A percentile compares a stretch with the other conserved stretches of the same genome.
These are phyloP conservation scores for Tuber magnatum DNA, from an alignment of 495 filamentous ascomycete genomes.

Conservation along the genomic window DNA sequence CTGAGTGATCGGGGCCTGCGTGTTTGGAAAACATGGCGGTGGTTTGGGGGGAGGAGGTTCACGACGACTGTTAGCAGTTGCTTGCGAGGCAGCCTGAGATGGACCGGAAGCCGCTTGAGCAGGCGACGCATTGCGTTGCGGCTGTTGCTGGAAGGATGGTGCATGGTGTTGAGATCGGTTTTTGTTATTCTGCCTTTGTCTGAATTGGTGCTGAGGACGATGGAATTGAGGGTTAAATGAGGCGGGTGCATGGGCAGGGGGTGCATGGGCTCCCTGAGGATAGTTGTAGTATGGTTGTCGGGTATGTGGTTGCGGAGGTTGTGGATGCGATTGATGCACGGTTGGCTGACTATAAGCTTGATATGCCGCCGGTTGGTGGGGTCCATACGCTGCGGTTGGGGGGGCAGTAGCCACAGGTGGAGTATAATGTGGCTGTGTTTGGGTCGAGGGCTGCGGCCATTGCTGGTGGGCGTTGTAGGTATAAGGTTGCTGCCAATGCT, in stretches of 20 bases:
- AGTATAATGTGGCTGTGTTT: conserved; percentile 26
- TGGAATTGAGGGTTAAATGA: conserved; percentile 29
- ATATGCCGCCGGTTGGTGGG: conserved; percentile 39
- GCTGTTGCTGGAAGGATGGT: conserved; percentile 30
- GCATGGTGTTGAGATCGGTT: conserved; percentile 13
- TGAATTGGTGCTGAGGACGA: conserved; percentile 33
- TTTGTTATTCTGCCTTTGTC: conserved; percentile 17
- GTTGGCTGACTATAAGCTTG: conserved; percentile 42
- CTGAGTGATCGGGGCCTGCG: conserved; percentile 8
- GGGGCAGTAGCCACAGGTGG: conserved; percentile 19
- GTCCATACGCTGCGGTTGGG: conserved; percentile 20
- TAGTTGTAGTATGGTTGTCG: conserved; percentile 35
- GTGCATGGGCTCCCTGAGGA: conserved; percentile 33
- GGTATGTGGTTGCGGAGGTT: conserved; percentile 41
- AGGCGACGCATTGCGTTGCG: conserved; percentile 20
- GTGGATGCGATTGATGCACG: conserved; percentile 38
- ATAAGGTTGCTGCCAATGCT: conserved; percentile 37
- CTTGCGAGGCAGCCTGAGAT: conserved; percentile 10
- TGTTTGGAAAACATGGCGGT: conserved; percentile 31
- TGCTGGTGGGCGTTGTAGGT: conserved; percentile 26
- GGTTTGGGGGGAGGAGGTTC: conserved; percentile 24
- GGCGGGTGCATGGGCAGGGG: conserved; percentile 32
- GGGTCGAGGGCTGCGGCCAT: conserved; percentile 28
- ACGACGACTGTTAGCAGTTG: conserved; percentile 13
- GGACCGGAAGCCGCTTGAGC: conserved; percentile 24